A percentile compares a stretch with the other conserved stretches of the same genome.
phyloP scores from a whole-genome alignment of 257 asterid genomes.

The Solanum sitiens region DNA sequence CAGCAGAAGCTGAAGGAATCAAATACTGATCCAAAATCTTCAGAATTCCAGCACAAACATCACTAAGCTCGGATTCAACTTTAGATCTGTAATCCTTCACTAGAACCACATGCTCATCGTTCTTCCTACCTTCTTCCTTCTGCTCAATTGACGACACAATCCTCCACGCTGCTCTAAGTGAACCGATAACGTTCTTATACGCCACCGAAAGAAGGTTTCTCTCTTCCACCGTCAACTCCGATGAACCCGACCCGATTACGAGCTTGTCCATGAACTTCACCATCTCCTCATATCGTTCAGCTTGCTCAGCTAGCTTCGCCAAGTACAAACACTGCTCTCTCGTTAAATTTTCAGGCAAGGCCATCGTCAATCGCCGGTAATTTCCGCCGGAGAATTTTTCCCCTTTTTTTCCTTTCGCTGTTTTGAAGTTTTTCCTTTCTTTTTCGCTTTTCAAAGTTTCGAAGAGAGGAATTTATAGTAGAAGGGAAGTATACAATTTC shows the following conservation, averaged over 20 bases:
- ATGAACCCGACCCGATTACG: slow-evolving; percentile 21
- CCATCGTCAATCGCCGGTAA: slow-evolving; percentile 24
- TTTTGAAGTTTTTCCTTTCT: not conserved
- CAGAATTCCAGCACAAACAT: slow-evolving; percentile 48
- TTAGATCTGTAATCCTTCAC: slow-evolving; percentile 69
- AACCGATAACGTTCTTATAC: slow-evolving; percentile 71
- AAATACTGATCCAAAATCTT: slow-evolving; percentile 26
- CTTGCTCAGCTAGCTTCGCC: slow-evolving; percentile 69
- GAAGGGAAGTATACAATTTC: not conserved
- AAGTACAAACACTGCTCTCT: slow-evolving; percentile 61
- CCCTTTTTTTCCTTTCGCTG: not conserved
- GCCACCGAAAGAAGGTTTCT: slow-evolving; percentile 65
- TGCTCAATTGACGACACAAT: slow-evolving; percentile 58
- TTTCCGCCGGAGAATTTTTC: not conserved
- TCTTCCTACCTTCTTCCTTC: slow-evolving; percentile 63
- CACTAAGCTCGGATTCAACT: slow-evolving; percentile 46
- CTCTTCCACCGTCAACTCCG: slow-evolving; percentile 61
- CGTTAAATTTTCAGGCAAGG: slow-evolving; percentile 13
- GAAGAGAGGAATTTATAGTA: not conserved
- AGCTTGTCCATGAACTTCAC: slow-evolving; percentile 65
- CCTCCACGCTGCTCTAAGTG: slow-evolving; percentile 75
- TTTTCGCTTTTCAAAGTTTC: not conserved
- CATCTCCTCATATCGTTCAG: slow-evolving; percentile 74
- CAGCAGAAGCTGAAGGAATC: slow-evolving; percentile 36
- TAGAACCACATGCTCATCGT: slow-evolving; percentile 53